Evolutionary conservation across 2,329 filamentous ascomycete genomes (phyloP).

Genomic region (Metarhizium robertsii): DNA sequence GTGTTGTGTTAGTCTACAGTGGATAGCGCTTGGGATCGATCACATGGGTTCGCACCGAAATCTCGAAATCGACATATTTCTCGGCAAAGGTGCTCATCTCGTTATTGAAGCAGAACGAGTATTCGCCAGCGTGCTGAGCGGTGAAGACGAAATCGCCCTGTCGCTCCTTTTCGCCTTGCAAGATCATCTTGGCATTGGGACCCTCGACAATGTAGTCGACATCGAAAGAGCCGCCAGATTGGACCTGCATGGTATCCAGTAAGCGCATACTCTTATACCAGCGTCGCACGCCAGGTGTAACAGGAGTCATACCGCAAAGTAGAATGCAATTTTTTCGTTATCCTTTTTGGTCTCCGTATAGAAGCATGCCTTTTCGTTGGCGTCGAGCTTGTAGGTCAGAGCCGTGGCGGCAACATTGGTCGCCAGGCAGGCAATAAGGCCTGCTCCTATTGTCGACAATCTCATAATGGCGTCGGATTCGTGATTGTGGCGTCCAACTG

Average conservation of each 20-base stretch:
- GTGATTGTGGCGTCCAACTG: constrained; percentile 18
- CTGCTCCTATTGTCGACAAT: constrained; percentile 49
- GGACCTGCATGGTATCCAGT: constrained; percentile 51
- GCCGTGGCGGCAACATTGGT: constrained; percentile 76
- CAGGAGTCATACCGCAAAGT: constrained; percentile 60
- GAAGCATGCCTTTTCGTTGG: constrained; percentile 96
- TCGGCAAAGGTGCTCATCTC: constrained; percentile 97
- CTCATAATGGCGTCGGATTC: constrained; percentile 46
- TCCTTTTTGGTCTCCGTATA: constrained; percentile 69
- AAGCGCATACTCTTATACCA: background rate
- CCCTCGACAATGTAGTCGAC: constrained; percentile 85
- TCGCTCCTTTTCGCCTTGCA: constrained; percentile 82
- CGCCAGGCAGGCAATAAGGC: constrained; percentile 62
- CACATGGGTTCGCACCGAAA: constrained; percentile 46
- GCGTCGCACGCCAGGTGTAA: background rate
- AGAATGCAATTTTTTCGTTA: constrained; percentile 89
- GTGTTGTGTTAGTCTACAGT: background rate
- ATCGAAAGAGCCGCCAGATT: constrained; percentile 97
- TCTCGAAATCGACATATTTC: constrained; percentile 97
- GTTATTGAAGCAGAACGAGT: constrained; percentile 97
- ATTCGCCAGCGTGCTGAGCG: constrained; percentile 77
- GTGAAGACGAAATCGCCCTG: constrained; percentile 98
- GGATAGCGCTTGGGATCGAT: background rate
- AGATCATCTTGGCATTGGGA: constrained; percentile 69
- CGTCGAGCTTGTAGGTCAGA: constrained; percentile 82